These are phyloP conservation scores for Chlorella ohadii DNA, from an alignment of 139 green algal species.

Conservation along the genomic window DNA sequence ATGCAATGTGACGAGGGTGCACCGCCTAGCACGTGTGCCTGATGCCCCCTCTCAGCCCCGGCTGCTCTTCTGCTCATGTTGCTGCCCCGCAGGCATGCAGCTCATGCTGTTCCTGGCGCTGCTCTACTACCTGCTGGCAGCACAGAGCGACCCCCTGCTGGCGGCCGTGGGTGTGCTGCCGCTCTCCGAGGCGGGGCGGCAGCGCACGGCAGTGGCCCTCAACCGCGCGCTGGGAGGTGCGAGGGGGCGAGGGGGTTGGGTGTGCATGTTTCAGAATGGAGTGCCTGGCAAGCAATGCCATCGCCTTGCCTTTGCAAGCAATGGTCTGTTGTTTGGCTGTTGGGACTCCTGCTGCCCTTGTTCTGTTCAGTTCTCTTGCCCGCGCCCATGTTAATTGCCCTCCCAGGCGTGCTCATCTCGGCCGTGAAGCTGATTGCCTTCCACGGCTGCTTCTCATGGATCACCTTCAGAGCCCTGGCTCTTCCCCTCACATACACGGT, in stretches of 20 bases:
- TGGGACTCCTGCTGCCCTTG: not conserved
- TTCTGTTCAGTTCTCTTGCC: too few relatives aligned
- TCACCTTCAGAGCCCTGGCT: slow-evolving; percentile 56
- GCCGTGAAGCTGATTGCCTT: slow-evolving; percentile 71
- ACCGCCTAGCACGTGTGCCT: too few relatives aligned
- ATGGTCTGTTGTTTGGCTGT: not conserved
- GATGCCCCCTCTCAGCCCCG: too few relatives aligned
- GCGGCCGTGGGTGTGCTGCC: slow-evolving; percentile 57
- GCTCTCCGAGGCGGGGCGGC: slow-evolving; percentile 47
- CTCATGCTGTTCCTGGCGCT: slow-evolving; percentile 56
- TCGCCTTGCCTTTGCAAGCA: too few relatives aligned
- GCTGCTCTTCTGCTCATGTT: too few relatives aligned
- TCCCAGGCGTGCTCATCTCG: slow-evolving; percentile 65
- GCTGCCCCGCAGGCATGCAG: slow-evolving; percentile 37
- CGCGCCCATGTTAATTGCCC: too few relatives aligned
- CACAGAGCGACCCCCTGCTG: slow-evolving; percentile 59
- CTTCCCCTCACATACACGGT: slow-evolving; percentile 60
- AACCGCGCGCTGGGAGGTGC: slow-evolving; percentile 44
- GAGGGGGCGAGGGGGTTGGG: slow-evolving; percentile 16
- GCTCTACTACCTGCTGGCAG: slow-evolving; percentile 67
- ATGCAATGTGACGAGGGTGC: too few relatives aligned
- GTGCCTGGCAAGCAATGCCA: too few relatives aligned
- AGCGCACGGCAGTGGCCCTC: slow-evolving; percentile 45
- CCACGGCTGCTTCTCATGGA: slow-evolving; percentile 73
- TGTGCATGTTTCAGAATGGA: too few relatives aligned